Conservation (phyloP, 164 flowering plant genomes). For the Vitis riparia region DNA sequence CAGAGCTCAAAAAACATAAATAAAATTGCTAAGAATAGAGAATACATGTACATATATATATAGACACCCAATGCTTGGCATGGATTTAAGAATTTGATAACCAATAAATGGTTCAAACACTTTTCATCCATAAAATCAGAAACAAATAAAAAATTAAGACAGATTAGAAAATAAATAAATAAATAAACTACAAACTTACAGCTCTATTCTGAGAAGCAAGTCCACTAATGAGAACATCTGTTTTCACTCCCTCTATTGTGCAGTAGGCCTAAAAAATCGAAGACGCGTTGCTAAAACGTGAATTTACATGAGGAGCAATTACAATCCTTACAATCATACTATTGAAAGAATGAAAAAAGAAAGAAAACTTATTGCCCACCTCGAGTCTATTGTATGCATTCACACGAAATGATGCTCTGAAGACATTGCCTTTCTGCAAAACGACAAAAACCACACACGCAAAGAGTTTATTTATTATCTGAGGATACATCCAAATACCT, state of each 20-base stretch:
- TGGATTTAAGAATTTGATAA: too few species aligned
- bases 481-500: background rate
- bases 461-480: background rate
- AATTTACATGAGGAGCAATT: background rate
- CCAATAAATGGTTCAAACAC: too few species aligned
- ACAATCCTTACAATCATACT: background rate
- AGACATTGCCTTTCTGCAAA: constrained; percentile 75
- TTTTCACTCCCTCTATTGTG: constrained; percentile 78
- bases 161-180: background rate
- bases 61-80: too few species aligned
- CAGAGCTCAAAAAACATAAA: too few species aligned
- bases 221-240: constrained; percentile 81
- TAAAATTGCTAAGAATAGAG: too few species aligned
- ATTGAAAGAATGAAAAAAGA: constrained; percentile 1
- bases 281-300: constrained; percentile 5
- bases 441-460: constrained; percentile 3
- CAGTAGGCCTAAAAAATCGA: constrained; percentile 75
- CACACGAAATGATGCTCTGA: constrained; percentile 71
- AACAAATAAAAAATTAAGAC: too few species aligned
- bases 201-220: constrained; percentile 84
- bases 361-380: constrained; percentile 37
- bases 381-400: constrained; percentile 85
- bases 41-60: too few species aligned
- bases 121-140: too few species aligned
- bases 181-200: constrained; percentile 46